A percentile compares a stretch with the other conserved stretches of the same genome.
These are phyloP conservation scores for Iberis pinnata DNA, from an alignment of 345 rosid species.

Conservation along the genomic window DNA sequence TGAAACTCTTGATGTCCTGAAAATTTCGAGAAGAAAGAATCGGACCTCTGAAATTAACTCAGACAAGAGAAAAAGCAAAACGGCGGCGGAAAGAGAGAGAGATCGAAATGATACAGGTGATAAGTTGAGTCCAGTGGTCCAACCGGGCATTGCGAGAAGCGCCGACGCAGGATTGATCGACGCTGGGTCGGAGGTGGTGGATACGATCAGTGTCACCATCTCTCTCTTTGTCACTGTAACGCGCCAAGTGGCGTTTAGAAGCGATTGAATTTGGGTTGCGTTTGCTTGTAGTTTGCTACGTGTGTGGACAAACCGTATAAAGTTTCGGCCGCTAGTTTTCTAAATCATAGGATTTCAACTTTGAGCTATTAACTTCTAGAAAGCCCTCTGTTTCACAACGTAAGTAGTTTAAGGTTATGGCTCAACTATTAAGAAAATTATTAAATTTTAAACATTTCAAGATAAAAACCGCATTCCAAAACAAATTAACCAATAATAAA, in stretches of 20 bases:
- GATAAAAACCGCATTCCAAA: too few relatives aligned
- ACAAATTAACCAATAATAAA: too few relatives aligned
- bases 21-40: neutral
- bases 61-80: neutral
- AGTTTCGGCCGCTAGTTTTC: conserved; percentile 16
- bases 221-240: conserved; percentile 16
- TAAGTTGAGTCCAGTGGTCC: conserved; percentile 45
- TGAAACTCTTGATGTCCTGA: conserved; percentile 56
- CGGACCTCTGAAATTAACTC: neutral
- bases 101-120: conserved; percentile 31
- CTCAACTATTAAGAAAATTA: too few relatives aligned
- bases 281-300: conserved; percentile 15
- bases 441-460: too few relatives aligned
- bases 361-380: neutral
- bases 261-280: conserved; percentile 14
- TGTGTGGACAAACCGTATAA: neutral
- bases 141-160: conserved; percentile 65
- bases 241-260: conserved; percentile 18
- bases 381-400: too few relatives aligned
- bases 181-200: conserved; percentile 79
- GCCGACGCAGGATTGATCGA: conserved; percentile 80
- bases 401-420: too few relatives aligned
- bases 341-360: conserved; percentile 11
- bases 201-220: conserved; percentile 73
- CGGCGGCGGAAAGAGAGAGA: neutral